A percentile compares a stretch with the other conserved stretches of the same genome.
phyloP scores from a whole-genome alignment of 495 filamentous ascomycete genomes.

The Hypoxylon fuscum region DNA sequence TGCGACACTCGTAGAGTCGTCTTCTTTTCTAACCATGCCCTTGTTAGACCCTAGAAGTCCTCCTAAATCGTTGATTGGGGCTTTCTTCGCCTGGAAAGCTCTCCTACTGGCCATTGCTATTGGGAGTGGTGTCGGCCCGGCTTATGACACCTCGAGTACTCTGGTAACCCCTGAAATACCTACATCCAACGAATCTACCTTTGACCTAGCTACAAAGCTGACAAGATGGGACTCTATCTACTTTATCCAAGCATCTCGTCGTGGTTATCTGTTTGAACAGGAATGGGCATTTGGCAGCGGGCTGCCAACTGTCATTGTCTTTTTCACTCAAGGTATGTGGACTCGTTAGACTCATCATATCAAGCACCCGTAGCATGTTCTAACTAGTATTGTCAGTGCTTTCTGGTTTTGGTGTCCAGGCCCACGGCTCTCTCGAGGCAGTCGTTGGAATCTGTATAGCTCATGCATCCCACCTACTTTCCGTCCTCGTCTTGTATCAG shows the following conservation, averaged over 20 bases:
- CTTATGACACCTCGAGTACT: slow-evolving; percentile 89
- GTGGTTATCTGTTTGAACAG: slow-evolving; percentile 88
- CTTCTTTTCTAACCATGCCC: slow-evolving; percentile 24
- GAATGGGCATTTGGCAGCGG: slow-evolving; percentile 93
- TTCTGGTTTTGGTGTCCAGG: slow-evolving; percentile 19
- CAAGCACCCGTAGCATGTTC: slow-evolving; percentile 1
- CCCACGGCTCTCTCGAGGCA: slow-evolving; percentile 42
- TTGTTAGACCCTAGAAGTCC: slow-evolving; percentile 37
- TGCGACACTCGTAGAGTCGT: not conserved
- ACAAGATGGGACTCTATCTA: slow-evolving; percentile 95
- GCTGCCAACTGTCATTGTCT: slow-evolving; percentile 63
- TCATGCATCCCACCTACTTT: slow-evolving; percentile 76
- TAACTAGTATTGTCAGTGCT: slow-evolving; percentile 26
- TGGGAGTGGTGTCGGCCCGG: slow-evolving; percentile 69
- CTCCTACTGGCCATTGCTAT: slow-evolving; percentile 72
- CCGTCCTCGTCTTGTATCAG: slow-evolving; percentile 74
- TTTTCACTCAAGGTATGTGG: slow-evolving; percentile 43
- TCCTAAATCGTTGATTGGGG: slow-evolving; percentile 40
- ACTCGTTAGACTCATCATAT: slow-evolving; percentile 1
- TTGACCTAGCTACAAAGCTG: slow-evolving; percentile 60
- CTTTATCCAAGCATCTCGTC: slow-evolving; percentile 71
- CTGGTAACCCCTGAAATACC: slow-evolving; percentile 57
- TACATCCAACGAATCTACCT: slow-evolving; percentile 67
- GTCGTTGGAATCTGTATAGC: slow-evolving; percentile 70
- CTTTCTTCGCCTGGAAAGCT: slow-evolving; percentile 74